A percentile compares a stretch with the other conserved stretches of the same genome.
Conservation (phyloP, 371 early-diverging fungal genomes). For the Capillidium heterosporum region DNA sequence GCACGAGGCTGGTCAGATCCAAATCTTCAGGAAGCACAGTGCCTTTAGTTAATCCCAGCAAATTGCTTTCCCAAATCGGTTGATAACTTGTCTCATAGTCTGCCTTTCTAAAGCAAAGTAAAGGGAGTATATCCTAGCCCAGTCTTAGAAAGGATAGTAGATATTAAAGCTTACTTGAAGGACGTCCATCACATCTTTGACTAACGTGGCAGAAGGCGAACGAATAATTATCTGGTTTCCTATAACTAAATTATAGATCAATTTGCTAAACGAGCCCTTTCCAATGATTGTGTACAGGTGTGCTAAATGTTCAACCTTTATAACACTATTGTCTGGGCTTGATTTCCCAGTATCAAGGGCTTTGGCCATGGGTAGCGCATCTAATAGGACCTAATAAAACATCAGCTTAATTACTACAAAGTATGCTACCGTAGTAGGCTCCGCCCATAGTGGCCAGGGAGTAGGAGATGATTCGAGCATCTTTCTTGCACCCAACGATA, state of each 20-base stretch:
- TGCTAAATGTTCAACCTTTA: constrained; percentile 14
- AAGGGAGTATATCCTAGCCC: constrained; percentile 12
- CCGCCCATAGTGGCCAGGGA: not conserved
- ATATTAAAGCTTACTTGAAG: constrained; percentile 12
- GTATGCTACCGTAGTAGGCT: constrained; percentile 7
- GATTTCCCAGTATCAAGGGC: not conserved
- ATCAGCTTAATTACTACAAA: not conserved
- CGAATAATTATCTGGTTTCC: constrained; percentile 25
- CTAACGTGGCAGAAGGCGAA: constrained; percentile 13
- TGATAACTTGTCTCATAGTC: constrained; percentile 11
- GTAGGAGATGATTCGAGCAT: constrained; percentile 7
- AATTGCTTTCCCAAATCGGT: constrained; percentile 9
- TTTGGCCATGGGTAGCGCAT: not conserved
- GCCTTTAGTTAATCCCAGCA: constrained; percentile 9
- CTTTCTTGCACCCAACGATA: constrained; percentile 23
- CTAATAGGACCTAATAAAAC: not conserved
- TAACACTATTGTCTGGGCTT: not conserved
- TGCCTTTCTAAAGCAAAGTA: constrained; percentile 5
- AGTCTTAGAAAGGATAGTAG: not conserved
- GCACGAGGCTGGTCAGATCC: not conserved
- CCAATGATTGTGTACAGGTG: constrained; percentile 14
- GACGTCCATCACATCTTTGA: constrained; percentile 12
- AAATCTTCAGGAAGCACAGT: constrained; percentile 9
- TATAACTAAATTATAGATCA: constrained; percentile 19
- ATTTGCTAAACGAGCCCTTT: constrained; percentile 13